Conservation (phyloP, 257 asterid species). For the Nicotiana noctiflora region DNA sequence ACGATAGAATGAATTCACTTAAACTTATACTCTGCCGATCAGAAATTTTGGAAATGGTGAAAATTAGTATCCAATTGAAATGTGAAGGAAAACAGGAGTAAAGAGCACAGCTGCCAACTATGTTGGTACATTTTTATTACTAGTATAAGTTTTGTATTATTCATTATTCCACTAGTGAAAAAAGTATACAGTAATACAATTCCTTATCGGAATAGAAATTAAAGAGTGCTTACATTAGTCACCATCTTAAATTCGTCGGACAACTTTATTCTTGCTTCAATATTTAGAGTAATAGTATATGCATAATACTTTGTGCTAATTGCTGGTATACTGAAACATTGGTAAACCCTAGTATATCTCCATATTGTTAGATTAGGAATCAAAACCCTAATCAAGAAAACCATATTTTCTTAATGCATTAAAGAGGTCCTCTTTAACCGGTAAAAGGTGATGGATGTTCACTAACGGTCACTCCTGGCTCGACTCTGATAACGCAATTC, state of each 20-base stretch:
- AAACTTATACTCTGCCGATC: too few relatives aligned
- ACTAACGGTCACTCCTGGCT: too few relatives aligned
- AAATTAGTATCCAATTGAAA: too few relatives aligned
- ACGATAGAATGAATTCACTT: too few relatives aligned
- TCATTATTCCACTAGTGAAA: neutral
- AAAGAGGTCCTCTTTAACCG: too few relatives aligned
- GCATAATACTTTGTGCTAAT: too few relatives aligned
- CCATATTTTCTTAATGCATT: neutral
- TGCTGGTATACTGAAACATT: too few relatives aligned
- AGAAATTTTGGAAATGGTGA: too few relatives aligned
- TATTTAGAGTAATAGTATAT: neutral
- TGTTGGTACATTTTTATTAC: neutral
- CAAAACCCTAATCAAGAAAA: neutral
- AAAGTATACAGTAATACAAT: neutral
- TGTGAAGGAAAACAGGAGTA: neutral
- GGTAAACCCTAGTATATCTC: neutral
- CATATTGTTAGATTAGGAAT: neutral
- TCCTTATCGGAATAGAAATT: neutral
- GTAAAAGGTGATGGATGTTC: too few relatives aligned
- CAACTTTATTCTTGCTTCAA: neutral
- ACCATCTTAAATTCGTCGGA: neutral
- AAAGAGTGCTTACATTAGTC: neutral
- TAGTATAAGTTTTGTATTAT: neutral
- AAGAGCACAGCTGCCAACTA: neutral
- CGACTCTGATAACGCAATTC: too few relatives aligned